Percentiles rank a stretch among this genome's conserved stretches.
These are phyloP conservation scores for Yarrowia alimentaria DNA, from an alignment of 805 yeast genomes.

Conservation along the genomic window DNA sequence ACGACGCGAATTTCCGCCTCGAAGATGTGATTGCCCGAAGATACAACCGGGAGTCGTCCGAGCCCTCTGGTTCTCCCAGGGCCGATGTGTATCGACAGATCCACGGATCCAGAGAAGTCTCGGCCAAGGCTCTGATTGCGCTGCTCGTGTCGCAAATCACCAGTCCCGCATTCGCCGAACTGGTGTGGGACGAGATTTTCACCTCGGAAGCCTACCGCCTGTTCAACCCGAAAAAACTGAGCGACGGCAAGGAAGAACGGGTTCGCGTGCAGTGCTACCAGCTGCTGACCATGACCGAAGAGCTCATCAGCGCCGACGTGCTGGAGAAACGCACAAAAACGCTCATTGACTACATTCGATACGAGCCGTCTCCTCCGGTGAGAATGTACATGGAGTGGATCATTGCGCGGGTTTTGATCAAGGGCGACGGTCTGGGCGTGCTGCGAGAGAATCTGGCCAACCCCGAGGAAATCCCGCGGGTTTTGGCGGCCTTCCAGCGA, in stretches of 20 bases:
- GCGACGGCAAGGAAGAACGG: constrained; percentile 70
- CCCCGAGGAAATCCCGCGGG: constrained; percentile 46
- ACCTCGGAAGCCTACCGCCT: constrained; percentile 45
- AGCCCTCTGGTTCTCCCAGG: too few relatives aligned
- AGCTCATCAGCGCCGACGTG: constrained; percentile 30
- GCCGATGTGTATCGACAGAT: constrained; percentile 35
- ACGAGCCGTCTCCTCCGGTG: constrained; percentile 76
- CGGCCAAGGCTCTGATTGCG: constrained; percentile 47
- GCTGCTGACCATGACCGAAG: constrained; percentile 44
- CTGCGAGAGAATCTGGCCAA: constrained; percentile 27
- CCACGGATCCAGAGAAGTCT: constrained; percentile 60
- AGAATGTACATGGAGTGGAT: constrained; percentile 81
- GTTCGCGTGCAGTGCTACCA: constrained; percentile 60
- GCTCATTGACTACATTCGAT: constrained; percentile 43
- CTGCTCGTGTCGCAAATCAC: constrained; percentile 5
- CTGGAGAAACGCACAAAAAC: background rate
- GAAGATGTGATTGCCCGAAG: constrained; percentile 56
- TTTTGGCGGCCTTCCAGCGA: constrained; percentile 63
- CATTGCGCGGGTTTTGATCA: constrained; percentile 46
- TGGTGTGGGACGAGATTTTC: constrained; percentile 39
- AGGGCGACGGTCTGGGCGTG: constrained; percentile 22
- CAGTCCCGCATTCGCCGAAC: constrained; percentile 23
- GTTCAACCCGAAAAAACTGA: constrained; percentile 51
- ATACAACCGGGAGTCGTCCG: constrained; percentile 42
- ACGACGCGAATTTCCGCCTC: constrained; percentile 55